Percentiles rank a stretch among this genome's conserved stretches.
These are phyloP conservation scores for Verbena officinalis DNA, from an alignment of 257 asterid genomes.

Conservation along the genomic window DNA sequence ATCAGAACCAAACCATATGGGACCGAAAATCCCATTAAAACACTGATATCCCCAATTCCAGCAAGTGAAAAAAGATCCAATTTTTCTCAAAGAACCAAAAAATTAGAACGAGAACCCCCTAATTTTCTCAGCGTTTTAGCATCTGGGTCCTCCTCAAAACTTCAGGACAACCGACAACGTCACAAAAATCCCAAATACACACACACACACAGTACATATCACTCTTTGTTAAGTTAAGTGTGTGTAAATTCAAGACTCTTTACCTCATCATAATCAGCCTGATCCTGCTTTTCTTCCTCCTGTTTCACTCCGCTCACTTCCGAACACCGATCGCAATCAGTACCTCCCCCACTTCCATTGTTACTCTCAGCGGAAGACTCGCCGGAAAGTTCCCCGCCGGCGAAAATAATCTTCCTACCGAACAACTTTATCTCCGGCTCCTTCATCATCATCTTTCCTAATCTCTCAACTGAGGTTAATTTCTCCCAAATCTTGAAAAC, in stretches of 20 bases:
- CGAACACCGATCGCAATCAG: slow-evolving; percentile 37
- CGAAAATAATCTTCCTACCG: slow-evolving; percentile 66
- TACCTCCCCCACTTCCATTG: slow-evolving; percentile 18
- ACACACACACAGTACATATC: not conserved
- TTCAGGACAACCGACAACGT: not conserved
- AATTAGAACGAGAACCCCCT: slow-evolving; percentile 16
- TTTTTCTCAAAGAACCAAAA: not conserved
- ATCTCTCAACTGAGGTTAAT: not conserved
- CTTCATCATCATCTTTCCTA: slow-evolving; percentile 39
- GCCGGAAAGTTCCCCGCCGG: slow-evolving; percentile 37
- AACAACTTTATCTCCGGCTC: slow-evolving; percentile 68
- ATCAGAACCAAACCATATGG: slow-evolving; percentile 2
- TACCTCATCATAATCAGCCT: slow-evolving; percentile 56
- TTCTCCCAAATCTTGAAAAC: slow-evolving; percentile 18
- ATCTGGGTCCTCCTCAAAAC: slow-evolving; percentile 28
- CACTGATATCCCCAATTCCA: slow-evolving; percentile 8
- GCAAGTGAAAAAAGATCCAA: not conserved
- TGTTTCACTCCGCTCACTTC: slow-evolving; percentile 28
- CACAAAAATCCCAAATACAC: not conserved
- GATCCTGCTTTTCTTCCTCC: slow-evolving; percentile 36
- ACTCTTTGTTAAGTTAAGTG: not conserved
- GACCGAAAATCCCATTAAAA: slow-evolving; percentile 8
- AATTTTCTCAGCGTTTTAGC: slow-evolving; percentile 17
- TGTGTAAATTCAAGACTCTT: slow-evolving; percentile 24
- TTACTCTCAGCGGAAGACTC: slow-evolving; percentile 29